Evolutionary conservation across 2,329 filamentous ascomycete genomes (phyloP), one percentile per base, ranked within the genome.

Genomic region (Beauveria rudraprayagi): DNA sequence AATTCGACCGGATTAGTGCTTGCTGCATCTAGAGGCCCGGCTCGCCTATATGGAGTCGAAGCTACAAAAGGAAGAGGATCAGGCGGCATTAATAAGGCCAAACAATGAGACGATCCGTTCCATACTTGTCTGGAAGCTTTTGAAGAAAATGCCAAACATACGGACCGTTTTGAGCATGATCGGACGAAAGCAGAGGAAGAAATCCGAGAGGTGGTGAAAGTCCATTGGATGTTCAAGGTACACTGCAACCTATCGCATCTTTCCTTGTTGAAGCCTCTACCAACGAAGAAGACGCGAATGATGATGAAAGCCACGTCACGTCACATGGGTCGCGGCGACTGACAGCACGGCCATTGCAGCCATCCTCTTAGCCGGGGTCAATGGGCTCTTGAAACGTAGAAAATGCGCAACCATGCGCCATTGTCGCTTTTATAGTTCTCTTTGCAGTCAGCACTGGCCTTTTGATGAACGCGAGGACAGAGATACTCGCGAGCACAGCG

Each of bases 361-460:
- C 26, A 28, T 28, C 26, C 26, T 28, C 26, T 28, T 28, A 28
- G 26, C 26, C 26, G 26, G 26, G 8, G 26, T 28, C 26, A 28
- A 28, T 28, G 8, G 26, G 26, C 26, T 28, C 26, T 28, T 55
- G 3, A 43, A 44, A 14, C 11, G 10, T 14, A 8, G 52, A 44
- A 6, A 55, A 44, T n/a, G 40, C 52, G 10, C 37, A 64, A 50
- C 54, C 66, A 2, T 66, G 63, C 0, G 55, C 67, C 11, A 62
- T 67, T 17, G 59, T 57, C 1, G 37, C 56, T 2, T 67, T 66
- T 46, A 66, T 62, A 0, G 19, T 63, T 1, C 19, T 67, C 1
- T 67, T 67, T 44, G 63, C 65, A 1, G 14, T 61, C 1, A 63
- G 65, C 26, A 60, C 66, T 14, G 52, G 63, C 1, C 1, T 64